Evolutionary conservation across 345 rosid genomes (phyloP), one percentile per base, ranked within the genome.

Genomic region (Eucalyptus curtisii): DNA sequence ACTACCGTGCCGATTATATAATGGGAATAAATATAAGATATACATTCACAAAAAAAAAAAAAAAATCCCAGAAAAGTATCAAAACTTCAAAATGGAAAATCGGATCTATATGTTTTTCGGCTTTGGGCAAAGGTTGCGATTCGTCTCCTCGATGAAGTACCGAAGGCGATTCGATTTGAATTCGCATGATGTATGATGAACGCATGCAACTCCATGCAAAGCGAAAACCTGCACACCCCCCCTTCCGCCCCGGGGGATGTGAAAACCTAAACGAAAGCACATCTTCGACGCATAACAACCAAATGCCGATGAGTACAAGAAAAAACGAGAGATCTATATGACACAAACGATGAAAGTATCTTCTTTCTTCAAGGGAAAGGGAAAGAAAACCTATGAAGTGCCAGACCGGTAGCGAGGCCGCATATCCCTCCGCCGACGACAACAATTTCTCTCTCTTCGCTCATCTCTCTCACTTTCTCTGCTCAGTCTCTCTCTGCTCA

Each of bases 331-430:
- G 40, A n/a, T 64, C 76, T 7, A n/a, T 15, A 13, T 7, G 13
- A 25, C 8, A 27, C 8, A 5, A 22, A 55, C 30, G 40, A 59
- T 7, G 40, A 64, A n/a, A 14, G 31, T 4, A n/a, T 64, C 76
- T 64, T 64, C 76, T 64, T 64, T 31, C 76, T 64, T 14, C 33
- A 7, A 7, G 76, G 33, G 8, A 64, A n/a, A 24, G 13, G 45
- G 13, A 17, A 40, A 50, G 12, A 22, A 45, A n/a, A 95, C 95
- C 95, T 90, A 92, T 95, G 93, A 88, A 95, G 96, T 84, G 94
- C 95, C 87, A 95, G 93, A 5, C 94, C 93, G 45, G 95, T 93
- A 25, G 97, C 93, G n/a, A 95, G 93, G 68, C 96, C 98, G 89
- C 95, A 90, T 31, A 93, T 93, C 31, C 96, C 96, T 40, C 95